Percentiles rank a stretch among this genome's conserved stretches.
Evolutionary conservation across 805 yeast genomes (phyloP).

Genomic region (Tetrapisispora fleetii): DNA sequence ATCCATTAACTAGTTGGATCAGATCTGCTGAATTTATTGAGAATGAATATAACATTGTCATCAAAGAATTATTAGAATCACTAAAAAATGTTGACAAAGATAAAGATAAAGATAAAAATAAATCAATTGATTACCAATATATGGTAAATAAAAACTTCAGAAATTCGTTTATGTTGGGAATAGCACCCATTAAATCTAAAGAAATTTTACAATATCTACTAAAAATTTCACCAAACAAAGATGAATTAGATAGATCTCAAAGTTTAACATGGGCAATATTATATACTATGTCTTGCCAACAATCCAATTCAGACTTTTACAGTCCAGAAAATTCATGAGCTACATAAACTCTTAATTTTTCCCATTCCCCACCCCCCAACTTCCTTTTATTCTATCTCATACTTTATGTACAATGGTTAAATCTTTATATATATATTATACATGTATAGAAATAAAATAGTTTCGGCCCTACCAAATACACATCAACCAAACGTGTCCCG

Average conservation of each 20-base stretch:
- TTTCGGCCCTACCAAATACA: neutral
- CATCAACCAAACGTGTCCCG: no score
- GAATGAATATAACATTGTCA: constrained; percentile 12
- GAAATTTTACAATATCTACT: neutral
- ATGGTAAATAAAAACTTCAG: neutral
- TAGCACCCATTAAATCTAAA: neutral
- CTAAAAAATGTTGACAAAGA: neutral
- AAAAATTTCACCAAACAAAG: neutral
- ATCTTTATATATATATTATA: neutral
- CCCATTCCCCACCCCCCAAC: no score
- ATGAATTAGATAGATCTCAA: neutral
- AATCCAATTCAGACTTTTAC: neutral
- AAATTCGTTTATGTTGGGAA: neutral
- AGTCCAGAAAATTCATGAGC: neutral
- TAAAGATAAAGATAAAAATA: no score
- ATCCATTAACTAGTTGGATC: constrained; percentile 34
- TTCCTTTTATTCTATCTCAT: neutral
- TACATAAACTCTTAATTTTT: no score
- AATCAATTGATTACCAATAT: neutral
- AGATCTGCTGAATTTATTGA: constrained; percentile 43
- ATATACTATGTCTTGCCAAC: neutral
- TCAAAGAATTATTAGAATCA: neutral
- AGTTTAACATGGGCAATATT: neutral
- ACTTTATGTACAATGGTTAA: neutral
- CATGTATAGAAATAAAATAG: neutral